Conservation (phyloP, 2,329 filamentous ascomycete genomes). For the Chaetomium sp. region DNA sequence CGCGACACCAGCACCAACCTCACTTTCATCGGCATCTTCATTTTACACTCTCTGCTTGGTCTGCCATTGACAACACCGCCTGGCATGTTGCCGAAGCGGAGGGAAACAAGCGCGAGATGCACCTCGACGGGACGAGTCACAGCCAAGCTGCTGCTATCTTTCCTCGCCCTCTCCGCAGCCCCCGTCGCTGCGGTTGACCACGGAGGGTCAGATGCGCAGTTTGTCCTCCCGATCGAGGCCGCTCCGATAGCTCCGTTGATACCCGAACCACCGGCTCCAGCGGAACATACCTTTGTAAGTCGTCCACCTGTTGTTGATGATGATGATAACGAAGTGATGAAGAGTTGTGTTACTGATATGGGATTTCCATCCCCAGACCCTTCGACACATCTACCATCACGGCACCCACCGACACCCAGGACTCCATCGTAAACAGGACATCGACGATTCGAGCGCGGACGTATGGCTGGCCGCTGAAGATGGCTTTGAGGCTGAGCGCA, state of each 20-base stretch:
- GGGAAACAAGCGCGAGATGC: constrained; percentile 32
- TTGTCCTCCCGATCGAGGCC: constrained; percentile 39
- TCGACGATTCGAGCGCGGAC: constrained; percentile 50
- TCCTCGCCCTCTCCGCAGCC: constrained; percentile 53
- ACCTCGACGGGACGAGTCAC: constrained; percentile 58
- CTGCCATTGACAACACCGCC: background rate
- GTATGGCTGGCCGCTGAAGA: constrained; percentile 60
- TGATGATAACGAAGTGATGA: background rate
- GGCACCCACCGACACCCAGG: constrained; percentile 72
- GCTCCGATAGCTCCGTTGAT: constrained; percentile 34
- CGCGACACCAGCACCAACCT: background rate
- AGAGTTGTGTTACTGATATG: constrained; percentile 7
- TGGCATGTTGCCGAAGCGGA: constrained; percentile 27
- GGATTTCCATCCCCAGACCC: constrained; percentile 37
- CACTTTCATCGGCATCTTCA: background rate
- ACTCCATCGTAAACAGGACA: constrained; percentile 70
- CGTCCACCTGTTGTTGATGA: background rate
- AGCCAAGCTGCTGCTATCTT: constrained; percentile 56
- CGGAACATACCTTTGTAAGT: constrained; percentile 51
- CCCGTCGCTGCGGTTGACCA: constrained; percentile 31
- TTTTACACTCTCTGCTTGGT: background rate
- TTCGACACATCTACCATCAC: constrained; percentile 90
- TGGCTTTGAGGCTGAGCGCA: constrained; percentile 43
- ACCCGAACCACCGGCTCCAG: constrained; percentile 41
- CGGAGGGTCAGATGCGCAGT: constrained; percentile 32